A percentile compares a stretch with the other conserved stretches of the same genome.
phyloP scores from a whole-genome alignment of 2,329 filamentous ascomycete species.

The Fusarium nematophilum region DNA sequence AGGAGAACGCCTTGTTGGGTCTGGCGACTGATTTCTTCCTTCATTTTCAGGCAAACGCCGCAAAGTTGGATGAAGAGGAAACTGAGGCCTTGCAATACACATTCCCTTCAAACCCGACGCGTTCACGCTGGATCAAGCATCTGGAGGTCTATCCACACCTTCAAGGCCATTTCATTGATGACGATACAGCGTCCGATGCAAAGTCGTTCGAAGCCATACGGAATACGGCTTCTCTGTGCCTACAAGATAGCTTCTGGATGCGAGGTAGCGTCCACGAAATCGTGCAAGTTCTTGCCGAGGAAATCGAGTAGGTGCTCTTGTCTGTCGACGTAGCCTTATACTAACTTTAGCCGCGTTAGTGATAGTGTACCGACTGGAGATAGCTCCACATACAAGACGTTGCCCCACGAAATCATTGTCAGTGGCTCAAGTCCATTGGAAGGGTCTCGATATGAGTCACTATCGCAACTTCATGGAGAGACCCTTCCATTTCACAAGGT shows the following conservation, averaged over 20 bases:
- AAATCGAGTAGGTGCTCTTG: background rate
- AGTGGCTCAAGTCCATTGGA: conserved; percentile 1
- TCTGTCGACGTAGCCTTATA: background rate
- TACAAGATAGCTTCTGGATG: background rate
- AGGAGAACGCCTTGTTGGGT: background rate
- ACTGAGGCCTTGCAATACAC: background rate
- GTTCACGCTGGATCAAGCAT: background rate
- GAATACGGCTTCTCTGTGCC: background rate
- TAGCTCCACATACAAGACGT: background rate
- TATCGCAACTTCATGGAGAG: background rate
- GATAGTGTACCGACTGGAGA: background rate
- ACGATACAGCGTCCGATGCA: conserved; percentile 1
- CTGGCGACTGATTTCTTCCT: background rate
- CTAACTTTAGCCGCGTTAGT: background rate
- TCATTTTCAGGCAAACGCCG: background rate
- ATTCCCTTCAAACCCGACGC: conserved; percentile 2
- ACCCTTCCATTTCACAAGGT: background rate
- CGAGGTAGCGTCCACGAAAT: conserved; percentile 10
- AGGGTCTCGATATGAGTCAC: background rate
- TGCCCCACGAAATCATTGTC: background rate
- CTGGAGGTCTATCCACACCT: background rate
- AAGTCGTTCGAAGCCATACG: background rate
- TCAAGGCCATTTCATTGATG: background rate
- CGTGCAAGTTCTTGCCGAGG: background rate
- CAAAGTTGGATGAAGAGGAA: background rate